Evolutionary conservation across 768 basidiomycete species (phyloP), one percentile per base, ranked within the genome.

Genomic region (Phlegmacium glaucopus): DNA sequence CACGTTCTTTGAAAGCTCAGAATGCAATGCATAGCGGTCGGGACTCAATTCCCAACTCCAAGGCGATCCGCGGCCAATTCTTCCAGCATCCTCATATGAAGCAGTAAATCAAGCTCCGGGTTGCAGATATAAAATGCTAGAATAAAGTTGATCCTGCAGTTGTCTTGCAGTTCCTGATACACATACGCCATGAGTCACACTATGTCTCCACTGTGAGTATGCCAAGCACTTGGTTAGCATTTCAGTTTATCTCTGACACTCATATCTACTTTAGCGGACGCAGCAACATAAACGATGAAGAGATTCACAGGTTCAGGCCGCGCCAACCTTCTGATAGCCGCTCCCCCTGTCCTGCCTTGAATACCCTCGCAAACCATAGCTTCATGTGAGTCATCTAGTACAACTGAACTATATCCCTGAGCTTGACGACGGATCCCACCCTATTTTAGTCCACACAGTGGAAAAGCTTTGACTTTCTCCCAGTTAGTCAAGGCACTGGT

Each of bases 321-420:
- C 60, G 67, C 2, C 39, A 41, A 9, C 17, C 53, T 3, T 50
- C 44, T 7, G 61, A 61, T 22, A 68, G 58, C 40, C 69, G 74
- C 5, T 68, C 72, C 39, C 78, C 77, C 2, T 80, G 78, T 44
- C 78, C 78, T 12, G 78, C 72, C 0, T 59, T 80, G 28, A 79
- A 80, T 47, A 57, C 75, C 0, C 65, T 80, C 11, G 78, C 78
- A 11, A 80, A 80, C 48, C 76, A 80, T 47, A 72, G 69, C 9
- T 78, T 73, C 50, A 56, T 80, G 75, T 76, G 51, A 22, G 69
- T 56, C 15, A 34, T 22, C 25, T 48, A 25, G 43, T 22, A 39
- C 12, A 5, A 16, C 22, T 32, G 18, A 17, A 17, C 6, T 11
- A n/a, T 10, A 34, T n/a, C 6, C 6, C 6, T 6, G 2, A 34